These are phyloP conservation scores for Rutstroemia sp. DNA, from an alignment of 2,329 filamentous ascomycete genomes.

Conservation along the genomic window DNA sequence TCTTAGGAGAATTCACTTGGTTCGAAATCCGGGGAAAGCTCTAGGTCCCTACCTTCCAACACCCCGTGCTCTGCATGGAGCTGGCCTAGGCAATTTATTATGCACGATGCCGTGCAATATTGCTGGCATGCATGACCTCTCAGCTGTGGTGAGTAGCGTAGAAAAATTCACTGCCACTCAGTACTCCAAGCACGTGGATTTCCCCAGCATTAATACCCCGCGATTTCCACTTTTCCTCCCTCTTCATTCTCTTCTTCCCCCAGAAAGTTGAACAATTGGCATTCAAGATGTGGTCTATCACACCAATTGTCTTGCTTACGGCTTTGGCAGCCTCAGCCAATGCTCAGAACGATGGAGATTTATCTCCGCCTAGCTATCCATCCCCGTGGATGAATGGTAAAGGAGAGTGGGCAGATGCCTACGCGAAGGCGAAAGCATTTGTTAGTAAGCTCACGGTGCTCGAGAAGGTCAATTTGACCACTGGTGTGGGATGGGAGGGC, in stretches of 20 bases:
- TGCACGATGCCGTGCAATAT: conserved; percentile 7
- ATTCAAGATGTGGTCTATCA: conserved; percentile 18
- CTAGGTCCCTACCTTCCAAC: background rate
- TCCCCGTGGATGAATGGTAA: conserved; percentile 30
- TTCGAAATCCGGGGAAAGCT: conserved; percentile 3
- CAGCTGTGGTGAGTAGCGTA: background rate
- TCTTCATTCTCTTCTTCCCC: background rate
- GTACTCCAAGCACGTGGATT: background rate
- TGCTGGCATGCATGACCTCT: background rate
- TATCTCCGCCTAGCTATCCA: conserved; percentile 28
- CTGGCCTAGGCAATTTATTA: conserved; percentile 1
- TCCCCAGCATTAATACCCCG: background rate
- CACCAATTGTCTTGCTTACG: conserved; percentile 14
- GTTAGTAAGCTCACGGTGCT: conserved; percentile 71
- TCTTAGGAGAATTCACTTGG: background rate
- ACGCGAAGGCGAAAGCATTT: conserved; percentile 58
- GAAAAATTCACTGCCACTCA: background rate
- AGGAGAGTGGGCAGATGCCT: conserved; percentile 57
- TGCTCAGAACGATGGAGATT: conserved; percentile 20
- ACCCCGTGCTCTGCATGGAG: background rate
- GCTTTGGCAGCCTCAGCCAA: conserved; percentile 14
- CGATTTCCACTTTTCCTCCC: background rate
- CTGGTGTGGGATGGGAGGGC: conserved; percentile 50
- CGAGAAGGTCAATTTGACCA: conserved; percentile 91
- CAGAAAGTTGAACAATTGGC: background rate